Percentiles rank a stretch among this genome's conserved stretches.
Conservation (phyloP, 441 rosid species). For the Adansonia madagascariensis region DNA sequence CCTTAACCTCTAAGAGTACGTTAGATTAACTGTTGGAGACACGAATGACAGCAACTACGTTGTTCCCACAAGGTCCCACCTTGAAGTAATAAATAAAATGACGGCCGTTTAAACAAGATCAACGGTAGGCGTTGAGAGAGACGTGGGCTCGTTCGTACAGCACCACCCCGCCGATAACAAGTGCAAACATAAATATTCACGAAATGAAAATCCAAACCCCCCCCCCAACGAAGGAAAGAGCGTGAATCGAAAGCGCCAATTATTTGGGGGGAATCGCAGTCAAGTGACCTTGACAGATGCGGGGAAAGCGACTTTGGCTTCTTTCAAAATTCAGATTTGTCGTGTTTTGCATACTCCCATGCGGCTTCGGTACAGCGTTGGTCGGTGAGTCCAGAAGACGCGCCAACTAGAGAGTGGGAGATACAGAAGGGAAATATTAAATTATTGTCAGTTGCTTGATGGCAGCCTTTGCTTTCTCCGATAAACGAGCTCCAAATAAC, state of each 20-base stretch:
- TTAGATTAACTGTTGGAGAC: constrained; percentile 43
- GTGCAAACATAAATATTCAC: constrained; percentile 15
- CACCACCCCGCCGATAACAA: no score
- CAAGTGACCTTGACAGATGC: neutral
- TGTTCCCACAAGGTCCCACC: constrained; percentile 27
- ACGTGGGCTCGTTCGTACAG: constrained; percentile 31
- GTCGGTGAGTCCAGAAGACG: neutral
- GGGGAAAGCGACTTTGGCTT: no score
- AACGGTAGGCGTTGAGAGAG: constrained; percentile 30
- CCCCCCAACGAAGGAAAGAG: neutral
- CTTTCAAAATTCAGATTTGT: neutral
- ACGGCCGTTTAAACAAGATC: constrained; percentile 33
- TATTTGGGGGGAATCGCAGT: neutral
- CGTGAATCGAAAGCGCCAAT: constrained; percentile 4
- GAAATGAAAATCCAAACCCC: neutral
- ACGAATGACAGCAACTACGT: constrained; percentile 25
- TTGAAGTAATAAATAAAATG: constrained; percentile 24
- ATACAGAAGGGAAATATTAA: neutral
- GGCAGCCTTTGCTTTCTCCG: constrained; percentile 27
- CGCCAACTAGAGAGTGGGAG: neutral
- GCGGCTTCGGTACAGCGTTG: neutral
- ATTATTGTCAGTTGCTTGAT: constrained; percentile 27
- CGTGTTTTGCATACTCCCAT: constrained; percentile 10
- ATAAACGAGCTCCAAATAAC: constrained; percentile 34
- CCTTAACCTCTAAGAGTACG: neutral